Conservation (phyloP, 225 moss, liverwort and hornwort genomes). For the Marchantia paleacea region DNA sequence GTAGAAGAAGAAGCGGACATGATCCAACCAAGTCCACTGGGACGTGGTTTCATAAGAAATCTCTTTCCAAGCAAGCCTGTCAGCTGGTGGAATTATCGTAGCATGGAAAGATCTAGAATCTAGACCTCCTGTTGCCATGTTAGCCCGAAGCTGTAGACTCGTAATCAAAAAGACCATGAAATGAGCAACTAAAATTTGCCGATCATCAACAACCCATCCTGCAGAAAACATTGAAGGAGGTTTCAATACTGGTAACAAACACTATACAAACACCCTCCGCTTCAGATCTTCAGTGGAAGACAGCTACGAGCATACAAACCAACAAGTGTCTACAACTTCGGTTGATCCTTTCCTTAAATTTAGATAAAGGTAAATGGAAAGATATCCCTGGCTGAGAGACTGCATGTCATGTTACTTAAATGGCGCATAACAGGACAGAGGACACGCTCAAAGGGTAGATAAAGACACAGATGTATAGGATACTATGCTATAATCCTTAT, state of each 20-base stretch:
- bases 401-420: no score
- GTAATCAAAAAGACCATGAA: slow-evolving; percentile 82
- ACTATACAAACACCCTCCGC: not conserved
- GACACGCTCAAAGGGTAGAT: no score
- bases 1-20: slow-evolving; percentile 82
- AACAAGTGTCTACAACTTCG: no score
- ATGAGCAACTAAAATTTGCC: slow-evolving; percentile 86
- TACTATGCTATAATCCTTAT: no score
- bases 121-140: slow-evolving; percentile 63
- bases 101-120: slow-evolving; percentile 58
- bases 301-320: no score
- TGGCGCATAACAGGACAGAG: no score
- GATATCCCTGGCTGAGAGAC: no score
- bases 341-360: no score
- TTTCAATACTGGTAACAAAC: no score
- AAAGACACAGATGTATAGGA: no score
- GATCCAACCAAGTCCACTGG: slow-evolving; percentile 94
- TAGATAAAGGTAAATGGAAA: no score
- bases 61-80: slow-evolving; percentile 92
- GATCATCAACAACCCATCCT: slow-evolving; percentile 86
- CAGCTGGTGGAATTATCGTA: slow-evolving; percentile 58
- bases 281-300: not conserved
- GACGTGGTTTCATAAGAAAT: slow-evolving; percentile 73
- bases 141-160: slow-evolving; percentile 80
- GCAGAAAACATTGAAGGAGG: slow-evolving; percentile 15